Conservation (phyloP, 2,329 filamentous ascomycete genomes). For the Ustilaginoidea virens region DNA sequence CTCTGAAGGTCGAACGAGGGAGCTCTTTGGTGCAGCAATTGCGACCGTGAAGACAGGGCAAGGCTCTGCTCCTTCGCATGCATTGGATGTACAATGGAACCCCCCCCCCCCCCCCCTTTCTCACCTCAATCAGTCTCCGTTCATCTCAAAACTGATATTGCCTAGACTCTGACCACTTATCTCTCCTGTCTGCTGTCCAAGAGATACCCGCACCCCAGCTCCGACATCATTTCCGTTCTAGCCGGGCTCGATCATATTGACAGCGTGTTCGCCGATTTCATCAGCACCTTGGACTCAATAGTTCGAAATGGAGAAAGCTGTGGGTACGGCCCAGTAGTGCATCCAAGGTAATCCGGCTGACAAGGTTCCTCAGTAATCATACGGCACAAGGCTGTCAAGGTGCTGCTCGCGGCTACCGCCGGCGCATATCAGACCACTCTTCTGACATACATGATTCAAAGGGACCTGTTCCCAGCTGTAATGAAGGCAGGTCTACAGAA, state of each 20-base stretch:
- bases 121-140: too few relatives aligned
- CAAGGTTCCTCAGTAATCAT: conserved; percentile 42
- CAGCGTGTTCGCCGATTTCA: conserved; percentile 74
- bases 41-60: conserved; percentile 46
- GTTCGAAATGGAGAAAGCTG: conserved; percentile 61
- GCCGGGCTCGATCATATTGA: conserved; percentile 85
- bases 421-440: conserved; percentile 94
- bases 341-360: conserved; percentile 1
- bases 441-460: conserved; percentile 85
- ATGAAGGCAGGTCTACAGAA: conserved; percentile 56
- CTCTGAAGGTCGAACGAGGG: conserved; percentile 60
- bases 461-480: conserved; percentile 82
- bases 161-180: conserved; percentile 77
- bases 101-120: too few relatives aligned
- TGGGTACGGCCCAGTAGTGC: conserved; percentile 27
- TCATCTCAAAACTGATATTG: conserved; percentile 9
- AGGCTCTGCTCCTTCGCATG: conserved; percentile 55
- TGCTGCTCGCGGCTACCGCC: conserved; percentile 69
- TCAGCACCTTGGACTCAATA: conserved; percentile 63
- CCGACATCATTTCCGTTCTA: conserved; percentile 81
- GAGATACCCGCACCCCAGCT: conserved; percentile 87
- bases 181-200: conserved; percentile 70
- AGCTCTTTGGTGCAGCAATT: conserved; percentile 64
- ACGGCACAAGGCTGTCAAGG: conserved; percentile 65
- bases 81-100: conserved; percentile 87